Evolutionary conservation across 1,284 basidiomycete species (phyloP).

Genomic region (Tilletiopsis washingtonensis): DNA sequence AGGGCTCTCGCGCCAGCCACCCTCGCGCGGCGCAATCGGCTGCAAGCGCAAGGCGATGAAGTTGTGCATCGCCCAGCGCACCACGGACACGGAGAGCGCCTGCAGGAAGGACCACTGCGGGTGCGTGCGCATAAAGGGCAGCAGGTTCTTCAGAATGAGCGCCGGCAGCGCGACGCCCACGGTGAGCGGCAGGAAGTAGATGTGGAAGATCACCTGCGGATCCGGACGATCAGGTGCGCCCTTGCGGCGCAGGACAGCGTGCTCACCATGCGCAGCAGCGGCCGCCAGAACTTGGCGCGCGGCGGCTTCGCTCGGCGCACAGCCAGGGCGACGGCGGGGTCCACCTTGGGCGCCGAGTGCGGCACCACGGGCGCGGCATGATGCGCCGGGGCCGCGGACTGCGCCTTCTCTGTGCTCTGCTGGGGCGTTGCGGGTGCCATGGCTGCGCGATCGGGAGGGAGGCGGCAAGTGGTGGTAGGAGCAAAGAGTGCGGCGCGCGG

Average conservation of each 20-base stretch:
- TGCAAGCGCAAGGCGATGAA: conserved; percentile 32
- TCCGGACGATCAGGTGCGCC: no score
- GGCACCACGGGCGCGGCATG: no score
- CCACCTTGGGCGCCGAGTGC: background rate
- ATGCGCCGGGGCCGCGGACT: no score
- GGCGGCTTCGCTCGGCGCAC: background rate
- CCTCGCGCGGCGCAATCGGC: conserved; percentile 34
- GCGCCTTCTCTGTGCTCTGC: background rate
- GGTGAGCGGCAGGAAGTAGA: background rate
- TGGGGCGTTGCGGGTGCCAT: background rate
- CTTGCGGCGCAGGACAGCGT: no score
- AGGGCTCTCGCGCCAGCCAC: conserved; percentile 32
- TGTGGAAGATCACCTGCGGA: background rate
- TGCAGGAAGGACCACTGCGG: conserved; percentile 22
- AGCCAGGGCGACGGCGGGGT: background rate
- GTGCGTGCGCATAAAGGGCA: conserved; percentile 24
- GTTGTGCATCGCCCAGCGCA: conserved; percentile 27
- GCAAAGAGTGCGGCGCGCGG: no score
- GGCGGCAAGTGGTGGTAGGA: background rate
- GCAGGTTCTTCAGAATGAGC: background rate
- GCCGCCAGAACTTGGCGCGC: background rate
- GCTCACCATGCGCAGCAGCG: background rate
- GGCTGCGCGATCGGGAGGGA: background rate
- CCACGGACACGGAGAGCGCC: conserved; percentile 25
- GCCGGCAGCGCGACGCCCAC: background rate